Evolutionary conservation across 257 asterid genomes (phyloP).

Genomic region (Capsicum chinense): DNA sequence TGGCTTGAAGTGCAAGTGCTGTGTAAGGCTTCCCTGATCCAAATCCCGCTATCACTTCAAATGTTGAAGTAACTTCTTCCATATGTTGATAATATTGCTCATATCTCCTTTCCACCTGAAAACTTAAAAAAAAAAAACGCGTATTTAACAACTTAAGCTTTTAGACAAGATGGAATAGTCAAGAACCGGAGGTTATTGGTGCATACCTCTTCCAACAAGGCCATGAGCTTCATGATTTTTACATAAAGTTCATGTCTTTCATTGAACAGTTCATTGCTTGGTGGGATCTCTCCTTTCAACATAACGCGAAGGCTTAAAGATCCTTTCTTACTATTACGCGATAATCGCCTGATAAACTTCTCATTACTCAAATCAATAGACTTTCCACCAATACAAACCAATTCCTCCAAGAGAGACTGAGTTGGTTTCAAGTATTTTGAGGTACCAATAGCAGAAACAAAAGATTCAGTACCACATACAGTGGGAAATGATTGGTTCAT

Average conservation of each 20-base stretch:
- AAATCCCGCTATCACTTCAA: slow-evolving; percentile 72
- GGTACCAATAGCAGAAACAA: slow-evolving; percentile 42
- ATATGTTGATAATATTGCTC: slow-evolving; percentile 67
- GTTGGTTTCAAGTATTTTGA: slow-evolving; percentile 75
- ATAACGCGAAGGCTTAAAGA: slow-evolving; percentile 52
- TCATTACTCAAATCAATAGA: slow-evolving; percentile 50
- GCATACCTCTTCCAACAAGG: slow-evolving; percentile 72
- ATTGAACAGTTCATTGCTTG: slow-evolving; percentile 43
- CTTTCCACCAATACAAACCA: slow-evolving; percentile 58
- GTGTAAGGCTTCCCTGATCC: slow-evolving; percentile 84
- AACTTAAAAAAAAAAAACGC: not conserved
- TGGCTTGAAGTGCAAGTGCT: slow-evolving; percentile 80
- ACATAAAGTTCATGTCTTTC: slow-evolving; percentile 57
- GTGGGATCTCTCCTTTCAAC: slow-evolving; percentile 57
- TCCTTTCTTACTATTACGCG: slow-evolving; percentile 48
- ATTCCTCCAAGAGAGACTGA: slow-evolving; percentile 75
- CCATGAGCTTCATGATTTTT: slow-evolving; percentile 64
- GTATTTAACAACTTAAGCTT: not conserved
- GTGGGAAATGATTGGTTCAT: slow-evolving; percentile 44
- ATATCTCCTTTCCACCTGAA: slow-evolving; percentile 80
- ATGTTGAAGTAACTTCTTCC: slow-evolving; percentile 66
- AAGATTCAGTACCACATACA: slow-evolving; percentile 48
- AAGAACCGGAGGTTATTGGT: not conserved
- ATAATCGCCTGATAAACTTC: slow-evolving; percentile 51
- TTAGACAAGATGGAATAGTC: not conserved